Percentiles rank a stretch among this genome's conserved stretches.
Evolutionary conservation across 2,329 filamentous ascomycete genomes (phyloP).

Genomic region (Fusarium hostae): DNA sequence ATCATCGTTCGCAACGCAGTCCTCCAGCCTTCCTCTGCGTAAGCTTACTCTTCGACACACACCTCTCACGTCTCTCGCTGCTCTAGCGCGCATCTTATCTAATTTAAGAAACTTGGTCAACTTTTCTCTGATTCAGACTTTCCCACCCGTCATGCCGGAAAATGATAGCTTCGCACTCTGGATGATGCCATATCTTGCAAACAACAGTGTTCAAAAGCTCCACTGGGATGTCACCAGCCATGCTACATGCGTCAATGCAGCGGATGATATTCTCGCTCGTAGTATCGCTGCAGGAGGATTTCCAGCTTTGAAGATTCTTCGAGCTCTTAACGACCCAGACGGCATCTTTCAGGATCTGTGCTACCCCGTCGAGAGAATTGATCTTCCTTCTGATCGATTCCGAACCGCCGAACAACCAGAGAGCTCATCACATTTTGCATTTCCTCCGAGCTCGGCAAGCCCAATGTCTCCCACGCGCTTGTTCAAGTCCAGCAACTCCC

Average conservation of each 20-base stretch:
- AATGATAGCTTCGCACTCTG: slow-evolving; percentile 65
- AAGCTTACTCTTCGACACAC: slow-evolving; percentile 67
- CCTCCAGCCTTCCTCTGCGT: slow-evolving; percentile 57
- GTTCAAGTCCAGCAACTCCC: slow-evolving; percentile 51
- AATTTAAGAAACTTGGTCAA: slow-evolving; percentile 60
- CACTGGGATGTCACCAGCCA: slow-evolving; percentile 73
- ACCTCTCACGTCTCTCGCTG: slow-evolving; percentile 65
- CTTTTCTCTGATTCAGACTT: slow-evolving; percentile 66
- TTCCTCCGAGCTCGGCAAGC: slow-evolving; percentile 37
- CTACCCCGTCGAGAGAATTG: slow-evolving; percentile 66
- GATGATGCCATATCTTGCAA: slow-evolving; percentile 73
- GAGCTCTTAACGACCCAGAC: slow-evolving; percentile 75
- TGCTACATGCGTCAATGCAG: slow-evolving; percentile 56
- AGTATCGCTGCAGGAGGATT: slow-evolving; percentile 72
- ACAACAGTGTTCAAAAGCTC: slow-evolving; percentile 61
- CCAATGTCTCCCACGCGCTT: slow-evolving; percentile 44
- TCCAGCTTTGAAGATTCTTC: slow-evolving; percentile 67
- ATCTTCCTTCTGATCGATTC: slow-evolving; percentile 63
- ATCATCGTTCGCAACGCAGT: slow-evolving; percentile 64
- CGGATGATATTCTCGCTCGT: slow-evolving; percentile 71
- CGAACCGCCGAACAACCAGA: slow-evolving; percentile 38
- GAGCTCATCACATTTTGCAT: slow-evolving; percentile 32
- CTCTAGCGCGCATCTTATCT: slow-evolving; percentile 68
- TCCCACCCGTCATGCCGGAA: slow-evolving; percentile 64
- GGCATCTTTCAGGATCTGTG: slow-evolving; percentile 77